Evolutionary conservation across 106 monocot genomes (phyloP).

Genomic region (Iris macrosiphon): DNA sequence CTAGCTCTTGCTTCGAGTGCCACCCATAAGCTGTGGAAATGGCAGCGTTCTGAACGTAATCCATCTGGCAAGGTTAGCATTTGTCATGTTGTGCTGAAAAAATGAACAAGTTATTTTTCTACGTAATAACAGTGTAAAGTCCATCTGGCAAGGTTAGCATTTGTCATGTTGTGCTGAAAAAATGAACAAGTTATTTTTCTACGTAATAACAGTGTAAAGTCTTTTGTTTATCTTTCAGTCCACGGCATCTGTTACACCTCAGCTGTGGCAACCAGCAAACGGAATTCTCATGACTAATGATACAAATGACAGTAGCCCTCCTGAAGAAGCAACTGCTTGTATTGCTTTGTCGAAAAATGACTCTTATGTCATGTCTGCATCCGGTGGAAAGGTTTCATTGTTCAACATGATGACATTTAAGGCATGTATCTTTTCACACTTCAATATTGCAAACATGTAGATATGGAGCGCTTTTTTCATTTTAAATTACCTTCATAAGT

Average conservation of each 20-base stretch:
- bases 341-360: slow-evolving; percentile 95
- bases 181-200: not conserved
- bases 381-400: slow-evolving; percentile 89
- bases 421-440: not conserved
- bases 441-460: slow-evolving; percentile 1
- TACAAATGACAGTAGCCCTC: slow-evolving; percentile 60
- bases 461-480: not conserved
- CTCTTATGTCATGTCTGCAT: slow-evolving; percentile 97
- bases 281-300: slow-evolving; percentile 94
- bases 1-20: slow-evolving; percentile 86
- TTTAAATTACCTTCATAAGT: not conserved
- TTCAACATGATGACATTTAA: slow-evolving; percentile 33
- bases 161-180: not conserved
- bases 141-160: slow-evolving; percentile 63
- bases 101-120: not conserved
- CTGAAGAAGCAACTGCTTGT: slow-evolving; percentile 86
- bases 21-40: slow-evolving; percentile 95
- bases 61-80: slow-evolving; percentile 63
- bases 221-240: slow-evolving; percentile 39
- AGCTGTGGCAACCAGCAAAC: slow-evolving; percentile 86
- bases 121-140: slow-evolving; percentile 19
- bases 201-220: not conserved
- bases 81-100: not conserved
- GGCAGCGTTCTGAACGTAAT: slow-evolving; percentile 62
- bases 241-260: slow-evolving; percentile 64